Evolutionary conservation across 139 green algal species (phyloP), one percentile per base, ranked within the genome.

Genomic region (Asterochloris sp.): DNA sequence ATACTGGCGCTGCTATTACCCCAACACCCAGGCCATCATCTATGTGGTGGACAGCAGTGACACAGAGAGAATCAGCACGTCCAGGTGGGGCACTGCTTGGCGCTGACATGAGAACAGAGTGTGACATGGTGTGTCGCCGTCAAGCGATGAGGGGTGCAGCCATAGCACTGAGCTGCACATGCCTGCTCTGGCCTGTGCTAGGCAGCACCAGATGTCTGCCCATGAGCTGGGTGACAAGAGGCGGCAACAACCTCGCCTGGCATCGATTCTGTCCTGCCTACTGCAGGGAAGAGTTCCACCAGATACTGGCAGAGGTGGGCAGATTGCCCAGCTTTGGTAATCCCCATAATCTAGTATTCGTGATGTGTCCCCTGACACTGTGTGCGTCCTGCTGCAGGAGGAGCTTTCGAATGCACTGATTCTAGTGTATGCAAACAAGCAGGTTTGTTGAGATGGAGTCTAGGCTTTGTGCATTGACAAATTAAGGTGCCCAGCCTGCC

Each of bases 1-100:
- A 11, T 99, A 99, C 89, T 99, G 97, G 97, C 87, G 97, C n/a
- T 99, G 96, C 85, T 99, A 99, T 87, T 99, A 97, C 86, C 97
- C 96, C 16, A 98, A 98, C 92, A 98, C 95, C 24, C 90, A 93
- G 86, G 97, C 97, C 68, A 96, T 99, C 83, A 99, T 99, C 62
- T 99, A 99, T 82, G 97, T 99, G 16, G 97, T 99, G 8, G 97
- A 99, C 89, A 95, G 88, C 74, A 98, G 88, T 73, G 97, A 99
- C 81, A 90, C 87, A 61, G 97, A 99, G 78, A 92, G 97, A 38
- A 92, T 99, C 26, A 90, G 90, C 54, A 98, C 92, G 10, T 95
- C 90, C 8, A 91, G 38, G 38, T 54, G 38, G 38, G 38, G 38
- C 38, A 54, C 38, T 54, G 38, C 78, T 54, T 54, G 38, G 38